phyloP scores from a whole-genome alignment of 805 yeast genomes.

The Monosporozyma unispora region DNA sequence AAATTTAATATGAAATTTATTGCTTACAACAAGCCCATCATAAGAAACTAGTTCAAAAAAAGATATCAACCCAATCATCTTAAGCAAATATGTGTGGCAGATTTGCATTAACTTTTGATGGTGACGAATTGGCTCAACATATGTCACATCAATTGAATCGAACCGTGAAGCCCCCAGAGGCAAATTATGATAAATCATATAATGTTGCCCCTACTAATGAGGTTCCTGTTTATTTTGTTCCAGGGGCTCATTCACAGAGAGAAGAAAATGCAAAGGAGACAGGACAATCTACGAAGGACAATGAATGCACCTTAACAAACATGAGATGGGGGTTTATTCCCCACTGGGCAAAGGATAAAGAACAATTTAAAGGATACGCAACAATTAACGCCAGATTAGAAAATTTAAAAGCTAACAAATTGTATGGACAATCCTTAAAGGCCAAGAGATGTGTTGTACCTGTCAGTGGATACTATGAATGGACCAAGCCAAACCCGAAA shows the following conservation, averaged over 20 bases:
- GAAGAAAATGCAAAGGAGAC: neutral
- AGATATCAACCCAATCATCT: too few relatives aligned
- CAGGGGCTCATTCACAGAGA: neutral
- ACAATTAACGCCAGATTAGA: constrained; percentile 67
- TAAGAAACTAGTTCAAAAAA: neutral
- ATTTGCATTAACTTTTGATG: constrained; percentile 37
- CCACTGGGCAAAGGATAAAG: constrained; percentile 41
- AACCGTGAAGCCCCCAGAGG: neutral
- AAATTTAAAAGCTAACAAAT: constrained; percentile 31
- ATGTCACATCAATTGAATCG: constrained; percentile 11
- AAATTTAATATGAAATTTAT: too few relatives aligned
- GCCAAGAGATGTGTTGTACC: constrained; percentile 65
- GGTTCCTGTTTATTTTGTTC: constrained; percentile 34
- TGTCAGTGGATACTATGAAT: constrained; percentile 78
- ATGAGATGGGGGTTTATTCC: constrained; percentile 85
- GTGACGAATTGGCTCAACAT: constrained; percentile 15
- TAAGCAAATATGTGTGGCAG: constrained; percentile 52
- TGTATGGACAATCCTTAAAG: constrained; percentile 50
- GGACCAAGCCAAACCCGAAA: constrained; percentile 35
- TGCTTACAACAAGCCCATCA: neutral
- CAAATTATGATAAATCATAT: constrained; percentile 29
- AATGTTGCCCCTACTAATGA: constrained; percentile 55
- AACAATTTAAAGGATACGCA: constrained; percentile 31
- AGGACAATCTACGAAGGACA: neutral
- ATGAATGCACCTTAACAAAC: neutral